A percentile compares a stretch with the other conserved stretches of the same genome.
Evolutionary conservation across 2,329 filamentous ascomycete species (phyloP).

Genomic region (Metarhizium anisopliae): DNA sequence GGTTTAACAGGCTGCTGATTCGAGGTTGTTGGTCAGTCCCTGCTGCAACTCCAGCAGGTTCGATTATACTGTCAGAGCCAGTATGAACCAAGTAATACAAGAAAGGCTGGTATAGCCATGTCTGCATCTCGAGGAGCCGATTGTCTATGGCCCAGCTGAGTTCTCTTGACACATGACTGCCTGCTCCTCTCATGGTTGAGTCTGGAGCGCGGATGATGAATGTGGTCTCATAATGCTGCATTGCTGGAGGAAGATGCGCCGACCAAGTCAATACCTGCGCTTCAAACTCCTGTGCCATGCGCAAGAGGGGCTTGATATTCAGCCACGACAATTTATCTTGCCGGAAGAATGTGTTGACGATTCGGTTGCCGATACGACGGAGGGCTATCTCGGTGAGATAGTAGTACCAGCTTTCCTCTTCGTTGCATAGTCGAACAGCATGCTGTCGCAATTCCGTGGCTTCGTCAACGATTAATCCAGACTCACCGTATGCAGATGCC

Average conservation of each 20-base stretch:
- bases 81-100: conserved; percentile 12
- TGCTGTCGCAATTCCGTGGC: conserved; percentile 11
- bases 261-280: conserved; percentile 15
- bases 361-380: conserved; percentile 30
- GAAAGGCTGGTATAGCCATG: conserved; percentile 8
- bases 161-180: conserved; percentile 12
- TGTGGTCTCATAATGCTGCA: conserved; percentile 9
- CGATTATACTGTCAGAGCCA: not conserved
- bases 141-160: conserved; percentile 16
- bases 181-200: conserved; percentile 2
- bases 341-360: conserved; percentile 21
- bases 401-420: conserved; percentile 33
- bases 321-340: conserved; percentile 8
- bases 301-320: not conserved
- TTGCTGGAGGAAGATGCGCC: conserved; percentile 11
- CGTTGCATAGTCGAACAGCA: conserved; percentile 8
- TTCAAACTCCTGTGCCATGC: conserved; percentile 15
- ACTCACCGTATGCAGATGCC: conserved; percentile 11
- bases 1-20: too few species aligned
- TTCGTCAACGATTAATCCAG: conserved; percentile 3
- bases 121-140: conserved; percentile 14
- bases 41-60: conserved; percentile 3
- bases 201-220: not conserved
- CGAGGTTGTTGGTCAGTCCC: too few species aligned
- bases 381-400: conserved; percentile 34